Conservation (phyloP, 768 basidiomycete genomes). For the Asterophora parasitica region DNA sequence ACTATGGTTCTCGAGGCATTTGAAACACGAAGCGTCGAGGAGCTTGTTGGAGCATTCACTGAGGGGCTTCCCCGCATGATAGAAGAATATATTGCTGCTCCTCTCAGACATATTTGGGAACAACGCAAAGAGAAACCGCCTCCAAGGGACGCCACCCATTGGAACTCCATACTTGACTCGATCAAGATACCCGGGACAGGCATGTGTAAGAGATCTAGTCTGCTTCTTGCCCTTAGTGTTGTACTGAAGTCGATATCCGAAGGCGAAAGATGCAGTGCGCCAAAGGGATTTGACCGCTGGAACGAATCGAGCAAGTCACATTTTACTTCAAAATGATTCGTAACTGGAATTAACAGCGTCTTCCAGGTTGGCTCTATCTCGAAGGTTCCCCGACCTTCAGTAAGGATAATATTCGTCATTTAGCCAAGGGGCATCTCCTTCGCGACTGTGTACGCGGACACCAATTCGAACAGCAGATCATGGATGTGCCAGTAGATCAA, state of each 20-base stretch:
- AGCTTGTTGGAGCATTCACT: background rate
- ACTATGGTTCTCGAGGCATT: constrained; percentile 11
- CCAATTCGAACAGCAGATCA: background rate
- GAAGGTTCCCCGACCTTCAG: constrained; percentile 1
- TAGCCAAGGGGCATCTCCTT: constrained; percentile 10
- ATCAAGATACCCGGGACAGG: constrained; percentile 9
- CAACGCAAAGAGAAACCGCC: constrained; percentile 18
- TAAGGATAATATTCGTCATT: no score
- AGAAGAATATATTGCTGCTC: constrained; percentile 13
- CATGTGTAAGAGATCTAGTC: constrained; percentile 9
- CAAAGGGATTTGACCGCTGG: constrained; percentile 15
- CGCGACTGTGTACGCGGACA: background rate
- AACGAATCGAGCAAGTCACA: constrained; percentile 15
- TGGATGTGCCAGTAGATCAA: constrained; percentile 1
- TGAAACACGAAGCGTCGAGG: background rate
- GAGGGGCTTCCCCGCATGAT: background rate
- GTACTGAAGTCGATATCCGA: background rate
- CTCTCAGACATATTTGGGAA: constrained; percentile 15
- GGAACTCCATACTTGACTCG: constrained; percentile 17
- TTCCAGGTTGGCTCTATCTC: constrained; percentile 17
- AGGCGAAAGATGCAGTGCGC: constrained; percentile 16
- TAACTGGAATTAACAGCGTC: background rate
- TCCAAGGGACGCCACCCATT: constrained; percentile 11
- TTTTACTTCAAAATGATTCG: background rate
- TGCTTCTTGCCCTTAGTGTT: background rate